Evolutionary conservation across 176 grass and related monocot species (phyloP).

Genomic region (Oryza meyeriana): DNA sequence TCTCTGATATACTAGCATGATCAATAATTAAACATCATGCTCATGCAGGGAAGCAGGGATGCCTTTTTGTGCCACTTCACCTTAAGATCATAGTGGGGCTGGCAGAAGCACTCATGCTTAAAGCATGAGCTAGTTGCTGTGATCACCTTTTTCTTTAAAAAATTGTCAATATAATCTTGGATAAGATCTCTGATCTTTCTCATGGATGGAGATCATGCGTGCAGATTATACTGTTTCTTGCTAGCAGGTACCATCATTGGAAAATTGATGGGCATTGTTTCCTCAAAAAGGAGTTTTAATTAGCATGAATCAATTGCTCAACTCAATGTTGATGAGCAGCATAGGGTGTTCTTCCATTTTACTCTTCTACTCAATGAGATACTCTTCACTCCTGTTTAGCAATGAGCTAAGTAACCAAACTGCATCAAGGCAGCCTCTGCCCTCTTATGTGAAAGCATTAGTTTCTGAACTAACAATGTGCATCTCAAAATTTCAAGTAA

Average conservation of each 20-base stretch:
- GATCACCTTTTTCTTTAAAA: not conserved
- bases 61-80: not conserved
- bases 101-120: not conserved
- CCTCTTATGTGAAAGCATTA: not conserved
- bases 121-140: not conserved
- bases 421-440: not conserved
- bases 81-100: not conserved
- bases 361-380: not conserved
- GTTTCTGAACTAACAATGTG: not conserved
- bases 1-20: not conserved
- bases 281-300: not conserved
- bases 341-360: not conserved
- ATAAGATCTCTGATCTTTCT: not conserved
- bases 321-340: not conserved
- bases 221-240: not conserved
- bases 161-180: not conserved
- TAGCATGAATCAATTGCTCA: not conserved
- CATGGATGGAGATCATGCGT: not conserved
- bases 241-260: not conserved
- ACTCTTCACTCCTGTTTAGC: not conserved
- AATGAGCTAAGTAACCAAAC: not conserved
- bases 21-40: not conserved
- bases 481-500: not conserved
- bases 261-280: not conserved
- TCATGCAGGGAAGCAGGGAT: not conserved